phyloP scores from a whole-genome alignment of 495 filamentous ascomycete species.

The Aspergillus kassunensis region DNA sequence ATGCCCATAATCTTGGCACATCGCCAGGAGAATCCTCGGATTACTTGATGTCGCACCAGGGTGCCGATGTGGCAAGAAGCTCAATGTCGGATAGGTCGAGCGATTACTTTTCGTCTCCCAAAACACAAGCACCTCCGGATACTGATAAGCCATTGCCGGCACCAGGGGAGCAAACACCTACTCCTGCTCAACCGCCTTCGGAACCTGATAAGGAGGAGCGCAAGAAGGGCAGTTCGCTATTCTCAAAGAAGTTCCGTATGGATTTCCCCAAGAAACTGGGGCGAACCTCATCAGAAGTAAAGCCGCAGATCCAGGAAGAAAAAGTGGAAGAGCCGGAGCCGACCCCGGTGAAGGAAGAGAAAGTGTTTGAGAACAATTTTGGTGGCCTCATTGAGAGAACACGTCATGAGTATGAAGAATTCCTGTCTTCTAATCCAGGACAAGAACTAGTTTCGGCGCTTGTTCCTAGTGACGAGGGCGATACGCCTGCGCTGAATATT shows the following conservation, averaged over 20 bases:
- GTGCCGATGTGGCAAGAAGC: slow-evolving; percentile 42
- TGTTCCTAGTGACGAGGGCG: slow-evolving; percentile 70
- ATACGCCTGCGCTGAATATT: slow-evolving; percentile 80
- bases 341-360: slow-evolving; percentile 63
- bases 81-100: slow-evolving; percentile 46
- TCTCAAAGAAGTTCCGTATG: slow-evolving; percentile 86
- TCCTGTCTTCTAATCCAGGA: slow-evolving; percentile 51
- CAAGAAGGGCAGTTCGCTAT: slow-evolving; percentile 67
- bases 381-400: slow-evolving; percentile 75
- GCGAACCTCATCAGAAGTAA: slow-evolving; percentile 70
- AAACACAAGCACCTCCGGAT: slow-evolving; percentile 24
- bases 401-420: slow-evolving; percentile 72
- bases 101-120: slow-evolving; percentile 63
- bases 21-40: slow-evolving; percentile 24
- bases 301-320: slow-evolving; percentile 71
- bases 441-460: slow-evolving; percentile 59
- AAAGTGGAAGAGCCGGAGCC: slow-evolving; percentile 75
- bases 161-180: slow-evolving; percentile 46
- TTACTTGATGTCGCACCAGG: slow-evolving; percentile 23
- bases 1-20: slow-evolving; percentile 33
- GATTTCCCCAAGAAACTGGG: slow-evolving; percentile 82
- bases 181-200: slow-evolving; percentile 50
- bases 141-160: slow-evolving; percentile 32
- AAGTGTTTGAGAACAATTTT: slow-evolving; percentile 78
- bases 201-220: slow-evolving; percentile 68